Conservation (phyloP, 306 rosid species). For the Lathyrus oleraceus region DNA sequence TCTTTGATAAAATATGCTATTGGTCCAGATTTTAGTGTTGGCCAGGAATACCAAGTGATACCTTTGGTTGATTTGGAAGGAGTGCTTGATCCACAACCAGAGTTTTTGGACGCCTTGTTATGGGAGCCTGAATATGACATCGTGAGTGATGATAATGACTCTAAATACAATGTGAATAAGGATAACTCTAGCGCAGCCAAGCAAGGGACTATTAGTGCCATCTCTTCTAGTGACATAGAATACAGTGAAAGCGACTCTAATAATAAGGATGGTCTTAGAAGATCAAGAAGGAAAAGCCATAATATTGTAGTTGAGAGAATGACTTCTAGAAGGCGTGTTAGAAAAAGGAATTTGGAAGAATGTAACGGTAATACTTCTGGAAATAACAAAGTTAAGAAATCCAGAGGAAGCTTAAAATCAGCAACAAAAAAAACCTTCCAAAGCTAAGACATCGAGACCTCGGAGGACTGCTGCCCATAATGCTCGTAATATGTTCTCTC, state of each 20-base stretch:
- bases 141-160: slow-evolving; percentile 69
- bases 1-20: slow-evolving; percentile 62
- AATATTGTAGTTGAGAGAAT: slow-evolving; percentile 46
- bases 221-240: slow-evolving; percentile 64
- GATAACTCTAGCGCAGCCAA: slow-evolving; percentile 70
- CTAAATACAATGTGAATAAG: slow-evolving; percentile 75
- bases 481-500: slow-evolving; percentile 73
- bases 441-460: slow-evolving; percentile 61
- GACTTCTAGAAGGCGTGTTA: slow-evolving; percentile 68
- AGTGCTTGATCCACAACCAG: slow-evolving; percentile 71
- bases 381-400: slow-evolving; percentile 53
- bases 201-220: slow-evolving; percentile 51
- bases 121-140: slow-evolving; percentile 86
- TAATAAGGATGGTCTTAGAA: slow-evolving; percentile 61
- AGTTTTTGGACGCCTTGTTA: slow-evolving; percentile 68
- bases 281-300: slow-evolving; percentile 75
- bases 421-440: slow-evolving; percentile 58
- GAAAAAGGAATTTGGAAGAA: slow-evolving; percentile 73
- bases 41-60: slow-evolving; percentile 63
- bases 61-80: slow-evolving; percentile 90
- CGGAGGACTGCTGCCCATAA: slow-evolving; percentile 71
- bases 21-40: slow-evolving; percentile 62
- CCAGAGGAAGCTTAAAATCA: slow-evolving; percentile 47
- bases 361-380: slow-evolving; percentile 50
- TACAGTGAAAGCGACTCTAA: slow-evolving; percentile 57